phyloP scores from a whole-genome alignment of 257 asterid species.

The Datura wrightii region DNA sequence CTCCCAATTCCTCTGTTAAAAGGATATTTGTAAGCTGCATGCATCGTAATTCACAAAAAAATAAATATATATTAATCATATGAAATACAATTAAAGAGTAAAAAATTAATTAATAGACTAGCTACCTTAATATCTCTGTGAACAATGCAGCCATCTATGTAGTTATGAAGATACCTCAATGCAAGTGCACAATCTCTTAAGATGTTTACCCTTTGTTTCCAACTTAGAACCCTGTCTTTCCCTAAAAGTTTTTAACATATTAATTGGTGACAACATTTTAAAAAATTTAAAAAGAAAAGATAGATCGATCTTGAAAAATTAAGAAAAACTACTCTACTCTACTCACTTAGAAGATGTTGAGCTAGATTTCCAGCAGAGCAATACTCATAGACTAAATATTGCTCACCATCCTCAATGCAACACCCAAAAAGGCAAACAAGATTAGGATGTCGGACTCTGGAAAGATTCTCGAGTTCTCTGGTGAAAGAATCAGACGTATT shows the following conservation, averaged over 20 bases:
- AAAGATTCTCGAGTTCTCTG: constrained; percentile 70
- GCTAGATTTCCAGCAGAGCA: constrained; percentile 80
- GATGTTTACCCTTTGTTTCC: constrained; percentile 75
- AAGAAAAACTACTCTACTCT: neutral
- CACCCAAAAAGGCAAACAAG: constrained; percentile 80
- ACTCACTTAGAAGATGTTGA: constrained; percentile 68
- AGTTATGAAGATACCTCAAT: constrained; percentile 70
- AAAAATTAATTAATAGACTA: neutral
- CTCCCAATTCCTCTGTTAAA: constrained; percentile 61
- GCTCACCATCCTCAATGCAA: constrained; percentile 77
- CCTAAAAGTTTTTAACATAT: constrained; percentile 43
- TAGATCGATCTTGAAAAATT: neutral
- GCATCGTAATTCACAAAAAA: neutral
- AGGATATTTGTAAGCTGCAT: constrained; percentile 81
- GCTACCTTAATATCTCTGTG: constrained; percentile 86
- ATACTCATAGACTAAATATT: constrained; percentile 73
- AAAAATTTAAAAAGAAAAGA: neutral
- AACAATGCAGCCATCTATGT: constrained; percentile 74
- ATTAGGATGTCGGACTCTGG: constrained; percentile 76
- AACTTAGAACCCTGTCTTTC: constrained; percentile 60
- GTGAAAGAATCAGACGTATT: constrained; percentile 70
- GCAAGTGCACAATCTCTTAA: constrained; percentile 76
- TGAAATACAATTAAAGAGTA: constrained; percentile 15
- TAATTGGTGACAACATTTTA: neutral
- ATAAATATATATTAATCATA: neutral